Base-by-base conservation (phyloP, 192 early-diverging fungal species). In the Coemansia sp. region DNA sequence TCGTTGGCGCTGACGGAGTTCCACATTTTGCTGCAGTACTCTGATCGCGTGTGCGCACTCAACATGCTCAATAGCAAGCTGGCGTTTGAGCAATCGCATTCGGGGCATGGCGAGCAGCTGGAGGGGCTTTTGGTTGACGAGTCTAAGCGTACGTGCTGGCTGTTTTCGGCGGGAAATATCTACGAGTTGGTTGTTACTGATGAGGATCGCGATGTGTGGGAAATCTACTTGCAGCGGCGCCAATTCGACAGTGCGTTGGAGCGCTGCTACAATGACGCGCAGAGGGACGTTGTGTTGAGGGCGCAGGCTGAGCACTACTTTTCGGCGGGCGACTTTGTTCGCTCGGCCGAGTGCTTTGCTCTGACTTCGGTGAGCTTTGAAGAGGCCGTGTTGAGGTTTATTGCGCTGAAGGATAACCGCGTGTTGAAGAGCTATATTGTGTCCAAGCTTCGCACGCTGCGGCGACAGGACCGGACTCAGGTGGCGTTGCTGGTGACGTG, bases 201-300 rank as follows among this genome's bases (percentile, higher is more conserved):
- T 34, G 97, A 99, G 83, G 94, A 95, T 60, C 88, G 95, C 36
- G 90, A 99, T 64, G 90, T 96, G 6, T 99, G 97, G 97, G 85
- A 88, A 34, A 85, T 98, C 2, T 97, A 91, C 69, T 76, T 99
- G 38, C 77, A 88, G 28, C 88, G 87, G 37, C 88, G 90, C 58
- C 83, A 89, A 61, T 99, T 92, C 70, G 93, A 95, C 37, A 69
- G 86, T 2, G 94, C 96, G 2, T 74, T 95, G 26, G 70, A 86
- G 41, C 90, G 90, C 70, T 89, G 92, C 63, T 73, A 86, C 77
- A 86, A 88, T 62, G 79, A 87, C n/a, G 82, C 79, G 3, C 88
- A 96, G 69, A 80, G 85, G 33, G 92, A 98, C 64, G 81, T 73
- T 35, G 90, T 98, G 18, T 64, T 92, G 39, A 90, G 88, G 0